Evolutionary conservation across 2,329 filamentous ascomycete genomes (phyloP).

Genomic region (Colletotrichum gigasporum): DNA sequence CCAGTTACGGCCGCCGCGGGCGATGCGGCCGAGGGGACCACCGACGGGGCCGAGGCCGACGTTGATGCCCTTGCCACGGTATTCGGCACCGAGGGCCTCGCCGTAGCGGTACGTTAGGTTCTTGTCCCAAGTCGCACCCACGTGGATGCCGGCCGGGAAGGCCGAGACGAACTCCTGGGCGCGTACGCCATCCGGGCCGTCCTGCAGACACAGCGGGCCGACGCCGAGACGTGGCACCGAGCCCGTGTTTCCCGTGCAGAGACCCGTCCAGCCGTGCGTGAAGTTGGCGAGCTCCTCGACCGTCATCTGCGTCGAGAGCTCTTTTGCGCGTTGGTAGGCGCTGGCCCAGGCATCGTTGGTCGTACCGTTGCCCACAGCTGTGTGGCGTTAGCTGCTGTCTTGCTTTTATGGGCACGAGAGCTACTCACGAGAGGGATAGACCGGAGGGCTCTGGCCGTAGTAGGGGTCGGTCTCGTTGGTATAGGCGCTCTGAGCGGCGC

Average conservation of each 20-base stretch:
- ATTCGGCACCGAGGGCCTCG: slow-evolving; percentile 79
- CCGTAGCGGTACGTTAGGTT: slow-evolving; percentile 71
- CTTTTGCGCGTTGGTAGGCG: slow-evolving; percentile 67
- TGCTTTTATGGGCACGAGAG: not conserved
- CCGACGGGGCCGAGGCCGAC: slow-evolving; percentile 82
- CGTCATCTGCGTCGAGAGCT: slow-evolving; percentile 69
- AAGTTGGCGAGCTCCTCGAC: slow-evolving; percentile 69
- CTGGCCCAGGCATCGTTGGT: slow-evolving; percentile 57
- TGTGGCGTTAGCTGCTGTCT: not conserved
- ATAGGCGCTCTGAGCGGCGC: slow-evolving; percentile 8
- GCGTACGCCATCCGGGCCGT: slow-evolving; percentile 58
- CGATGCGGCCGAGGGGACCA: slow-evolving; percentile 69
- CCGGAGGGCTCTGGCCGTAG: slow-evolving; percentile 34
- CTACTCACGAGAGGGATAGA: slow-evolving; percentile 38
- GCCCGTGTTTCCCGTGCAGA: slow-evolving; percentile 55
- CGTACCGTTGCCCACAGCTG: slow-evolving; percentile 7
- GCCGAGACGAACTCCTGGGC: slow-evolving; percentile 57
- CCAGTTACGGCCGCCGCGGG: slow-evolving; percentile 72
- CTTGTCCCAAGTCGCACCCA: slow-evolving; percentile 65
- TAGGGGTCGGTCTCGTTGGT: slow-evolving; percentile 16
- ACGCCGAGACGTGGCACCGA: slow-evolving; percentile 54
- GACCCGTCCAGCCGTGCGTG: slow-evolving; percentile 15
- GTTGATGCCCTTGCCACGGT: slow-evolving; percentile 80
- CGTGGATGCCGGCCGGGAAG: slow-evolving; percentile 57
- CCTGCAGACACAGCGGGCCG: slow-evolving; percentile 56